Percentiles rank a stretch among this genome's conserved stretches.
Conservation (phyloP, 805 yeast species). For the Metschnikowia chrysomelidarum region DNA sequence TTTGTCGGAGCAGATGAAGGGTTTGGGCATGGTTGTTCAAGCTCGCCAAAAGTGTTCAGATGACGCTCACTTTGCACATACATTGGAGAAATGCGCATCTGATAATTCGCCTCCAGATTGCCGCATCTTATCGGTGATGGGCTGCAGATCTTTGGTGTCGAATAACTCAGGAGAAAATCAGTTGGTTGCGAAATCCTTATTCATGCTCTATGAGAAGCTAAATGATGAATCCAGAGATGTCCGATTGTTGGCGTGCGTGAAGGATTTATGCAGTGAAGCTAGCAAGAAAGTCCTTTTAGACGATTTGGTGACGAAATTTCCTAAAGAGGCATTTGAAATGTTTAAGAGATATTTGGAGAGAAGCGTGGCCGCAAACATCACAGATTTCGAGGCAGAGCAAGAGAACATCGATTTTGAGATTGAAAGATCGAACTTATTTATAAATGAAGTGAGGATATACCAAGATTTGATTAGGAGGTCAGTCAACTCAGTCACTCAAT, state of each 20-base stretch:
- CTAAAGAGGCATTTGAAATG: background rate
- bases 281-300: slow-evolving; percentile 3
- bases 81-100: slow-evolving; percentile 2
- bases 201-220: slow-evolving; percentile 6
- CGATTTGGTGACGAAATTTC: background rate
- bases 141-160: slow-evolving; percentile 2
- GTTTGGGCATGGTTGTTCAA: slow-evolving; percentile 3
- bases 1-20: slow-evolving; percentile 2
- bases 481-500: too few relatives aligned
- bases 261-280: slow-evolving; percentile 1
- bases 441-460: slow-evolving; percentile 11
- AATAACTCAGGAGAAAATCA: background rate
- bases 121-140: slow-evolving; percentile 7
- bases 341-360: slow-evolving; percentile 1
- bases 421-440: slow-evolving; percentile 14
- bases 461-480: slow-evolving; percentile 1
- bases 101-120: slow-evolving; percentile 5
- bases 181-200: background rate
- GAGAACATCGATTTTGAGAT: slow-evolving; percentile 9
- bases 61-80: background rate
- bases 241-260: slow-evolving; percentile 7
- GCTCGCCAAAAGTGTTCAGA: slow-evolving; percentile 3
- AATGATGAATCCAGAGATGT: slow-evolving; percentile 11
- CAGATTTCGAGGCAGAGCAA: slow-evolving; percentile 7
- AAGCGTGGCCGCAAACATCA: slow-evolving; percentile 8